Percentiles rank a stretch among this genome's conserved stretches.
Evolutionary conservation across 1,139 yeast species (phyloP).

Genomic region (Starmera stellimalicola): DNA sequence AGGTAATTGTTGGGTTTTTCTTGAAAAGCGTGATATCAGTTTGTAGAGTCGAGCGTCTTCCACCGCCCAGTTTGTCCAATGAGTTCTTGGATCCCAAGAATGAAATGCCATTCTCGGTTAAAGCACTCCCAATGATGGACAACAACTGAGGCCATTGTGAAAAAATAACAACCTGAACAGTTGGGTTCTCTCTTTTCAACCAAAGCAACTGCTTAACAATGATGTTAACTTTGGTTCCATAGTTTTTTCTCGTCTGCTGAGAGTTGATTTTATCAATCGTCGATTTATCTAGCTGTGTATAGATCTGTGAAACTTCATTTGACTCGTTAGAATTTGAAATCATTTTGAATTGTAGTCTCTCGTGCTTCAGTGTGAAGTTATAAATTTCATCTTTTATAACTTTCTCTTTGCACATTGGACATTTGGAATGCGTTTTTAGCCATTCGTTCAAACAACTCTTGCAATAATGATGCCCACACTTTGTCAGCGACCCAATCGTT

Average conservation of each 20-base stretch:
- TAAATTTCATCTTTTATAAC: slow-evolving; percentile 41
- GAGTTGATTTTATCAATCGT: slow-evolving; percentile 36
- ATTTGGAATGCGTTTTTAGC: slow-evolving; percentile 43
- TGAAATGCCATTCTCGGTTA: slow-evolving; percentile 46
- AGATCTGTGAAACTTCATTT: slow-evolving; percentile 33
- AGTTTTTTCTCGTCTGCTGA: slow-evolving; percentile 35
- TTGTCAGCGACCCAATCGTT: slow-evolving; percentile 66
- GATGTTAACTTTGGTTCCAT: slow-evolving; percentile 81
- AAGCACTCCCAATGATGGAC: slow-evolving; percentile 56
- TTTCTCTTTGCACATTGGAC: slow-evolving; percentile 70
- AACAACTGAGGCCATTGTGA: slow-evolving; percentile 84
- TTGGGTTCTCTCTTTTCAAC: slow-evolving; percentile 46
- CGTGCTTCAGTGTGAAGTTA: slow-evolving; percentile 29
- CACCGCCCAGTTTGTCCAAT: slow-evolving; percentile 3
- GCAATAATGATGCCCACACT: slow-evolving; percentile 89
- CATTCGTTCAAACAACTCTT: slow-evolving; percentile 67
- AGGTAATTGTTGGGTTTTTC: slow-evolving; percentile 56
- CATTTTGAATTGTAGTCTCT: no score
- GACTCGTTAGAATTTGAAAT: not conserved
- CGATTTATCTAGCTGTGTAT: slow-evolving; percentile 35
- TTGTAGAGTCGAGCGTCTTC: slow-evolving; percentile 16
- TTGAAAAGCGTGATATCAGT: slow-evolving; percentile 57
- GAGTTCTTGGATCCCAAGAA: slow-evolving; percentile 25
- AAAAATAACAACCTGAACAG: slow-evolving; percentile 72
- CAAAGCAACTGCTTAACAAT: slow-evolving; percentile 65